Base-by-base conservation (phyloP, 768 basidiomycete species). In the Phylloporus rhodoxanthus region DNA sequence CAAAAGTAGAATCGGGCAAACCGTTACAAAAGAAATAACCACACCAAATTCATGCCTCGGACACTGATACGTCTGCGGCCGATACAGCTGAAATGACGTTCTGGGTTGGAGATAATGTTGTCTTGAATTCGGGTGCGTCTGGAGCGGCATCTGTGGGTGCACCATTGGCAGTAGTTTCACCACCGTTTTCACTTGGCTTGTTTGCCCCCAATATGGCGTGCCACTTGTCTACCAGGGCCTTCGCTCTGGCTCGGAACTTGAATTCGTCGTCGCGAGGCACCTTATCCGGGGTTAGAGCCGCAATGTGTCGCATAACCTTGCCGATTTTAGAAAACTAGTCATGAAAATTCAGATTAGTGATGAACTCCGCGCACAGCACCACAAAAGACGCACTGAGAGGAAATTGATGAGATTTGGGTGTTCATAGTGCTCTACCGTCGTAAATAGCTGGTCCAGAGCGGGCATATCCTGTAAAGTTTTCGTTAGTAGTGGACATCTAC, bases 361-460 rank as follows among this genome's bases (percentile, higher is more conserved):
- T 15, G 43, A 50, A 41, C 15, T 57, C 45, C 10, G 14, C 40
- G 25, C 21, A 25, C 34, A 40, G 47, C 28, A 40, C 45, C 52
- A 45, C 45, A 44, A 39, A 37, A 43, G 59, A 37, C 77, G 66
- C 53, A 81, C 80, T 39, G 72, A 70, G 36, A 93, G 78, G 58
- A 90, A 86, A 47, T 82, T 79, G 51, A 91, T 83, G 58, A 67
- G 61, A 43, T 82, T 86, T 69, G 91, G 87, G 52, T 76, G 74
- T 26, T 87, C 79, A 58, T 88, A 89, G 5, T 72, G 73, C 57
- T 93, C 90, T 25, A 94, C 84, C 0, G 78, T 81, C 6, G 78
- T 77, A 72, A 94, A 91, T 26, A 90, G 66, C 42, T 76, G 70
- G 57, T 92, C 82, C 56, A 84, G 73, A 30, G 68, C 74, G 3